Evolutionary conservation across 2,329 filamentous ascomycete species (phyloP).

Genomic region (Pseudocercospora crystallina): DNA sequence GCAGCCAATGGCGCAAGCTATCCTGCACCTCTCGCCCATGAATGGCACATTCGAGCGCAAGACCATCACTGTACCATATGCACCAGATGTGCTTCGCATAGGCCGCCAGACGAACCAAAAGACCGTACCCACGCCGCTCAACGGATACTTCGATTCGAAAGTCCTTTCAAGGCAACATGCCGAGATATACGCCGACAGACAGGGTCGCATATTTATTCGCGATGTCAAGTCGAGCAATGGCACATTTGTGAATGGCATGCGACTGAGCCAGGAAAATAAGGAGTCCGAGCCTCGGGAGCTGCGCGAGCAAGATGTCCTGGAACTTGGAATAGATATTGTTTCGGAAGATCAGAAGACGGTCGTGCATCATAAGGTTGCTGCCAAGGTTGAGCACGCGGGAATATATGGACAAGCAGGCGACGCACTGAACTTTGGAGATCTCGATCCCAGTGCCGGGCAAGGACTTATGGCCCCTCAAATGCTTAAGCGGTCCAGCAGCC

Average conservation of each 20-base stretch:
- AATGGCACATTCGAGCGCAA: constrained; percentile 98
- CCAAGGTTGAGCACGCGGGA: constrained; percentile 93
- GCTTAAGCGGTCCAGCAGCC: constrained; percentile 59
- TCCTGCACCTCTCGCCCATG: constrained; percentile 82
- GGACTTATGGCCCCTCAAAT: constrained; percentile 66
- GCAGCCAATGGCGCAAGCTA: constrained; percentile 63
- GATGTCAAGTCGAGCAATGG: constrained; percentile 99
- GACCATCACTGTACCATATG: constrained; percentile 88
- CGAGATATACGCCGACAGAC: constrained; percentile 84
- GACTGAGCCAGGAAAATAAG: constrained; percentile 88
- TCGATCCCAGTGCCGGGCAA: constrained; percentile 74
- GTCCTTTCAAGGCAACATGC: constrained; percentile 94
- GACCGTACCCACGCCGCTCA: constrained; percentile 83
- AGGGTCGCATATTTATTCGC: constrained; percentile 81
- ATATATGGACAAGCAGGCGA: constrained; percentile 73
- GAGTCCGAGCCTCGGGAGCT: constrained; percentile 96
- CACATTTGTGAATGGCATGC: constrained; percentile 92
- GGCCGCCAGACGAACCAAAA: constrained; percentile 97
- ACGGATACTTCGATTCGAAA: constrained; percentile 98
- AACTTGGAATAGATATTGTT: constrained; percentile 96
- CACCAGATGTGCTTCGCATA: constrained; percentile 90
- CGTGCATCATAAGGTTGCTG: constrained; percentile 96
- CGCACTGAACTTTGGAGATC: constrained; percentile 85
- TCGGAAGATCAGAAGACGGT: constrained; percentile 98
- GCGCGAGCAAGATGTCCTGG: constrained; percentile 84